These are phyloP conservation scores for Aspergillus saccharolyticus DNA, from an alignment of 495 filamentous ascomycete species.

Conservation along the genomic window DNA sequence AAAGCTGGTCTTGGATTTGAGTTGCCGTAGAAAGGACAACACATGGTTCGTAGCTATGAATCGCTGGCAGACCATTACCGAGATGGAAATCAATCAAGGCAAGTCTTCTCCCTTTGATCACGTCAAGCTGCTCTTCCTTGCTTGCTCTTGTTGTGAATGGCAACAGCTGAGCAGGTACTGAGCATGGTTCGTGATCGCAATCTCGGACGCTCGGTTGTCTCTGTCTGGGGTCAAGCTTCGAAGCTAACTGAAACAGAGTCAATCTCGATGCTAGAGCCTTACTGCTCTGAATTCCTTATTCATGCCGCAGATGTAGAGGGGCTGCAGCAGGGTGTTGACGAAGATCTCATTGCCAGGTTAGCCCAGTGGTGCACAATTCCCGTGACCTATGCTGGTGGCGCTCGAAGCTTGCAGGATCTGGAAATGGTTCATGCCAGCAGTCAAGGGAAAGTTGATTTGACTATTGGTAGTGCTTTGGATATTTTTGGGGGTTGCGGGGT, in stretches of 20 bases:
- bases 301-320: constrained; percentile 99
- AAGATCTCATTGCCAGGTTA: constrained; percentile 69
- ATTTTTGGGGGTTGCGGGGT: constrained; percentile 88
- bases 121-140: background rate
- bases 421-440: constrained; percentile 74
- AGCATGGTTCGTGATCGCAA: background rate
- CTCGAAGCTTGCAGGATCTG: constrained; percentile 72
- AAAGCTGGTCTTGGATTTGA: constrained; percentile 91
- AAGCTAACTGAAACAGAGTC: constrained; percentile 50
- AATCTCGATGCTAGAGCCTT: constrained; percentile 74
- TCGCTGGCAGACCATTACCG: constrained; percentile 95
- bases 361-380: constrained; percentile 84
- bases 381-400: constrained; percentile 93
- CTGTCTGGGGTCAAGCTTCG: background rate
- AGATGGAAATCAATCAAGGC: constrained; percentile 89
- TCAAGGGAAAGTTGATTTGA: constrained; percentile 79
- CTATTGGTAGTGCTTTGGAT: constrained; percentile 92
- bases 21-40: constrained; percentile 68
- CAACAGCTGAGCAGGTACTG: background rate
- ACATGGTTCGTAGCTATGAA: constrained; percentile 96
- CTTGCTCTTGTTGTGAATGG: background rate
- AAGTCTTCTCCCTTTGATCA: constrained; percentile 13
- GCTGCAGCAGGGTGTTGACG: constrained; percentile 83
- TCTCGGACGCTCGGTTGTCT: background rate
- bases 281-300: constrained; percentile 93